A percentile compares a stretch with the other conserved stretches of the same genome.
phyloP scores from a whole-genome alignment of 140 eudicot genomes.

The Senecio squalidus region DNA sequence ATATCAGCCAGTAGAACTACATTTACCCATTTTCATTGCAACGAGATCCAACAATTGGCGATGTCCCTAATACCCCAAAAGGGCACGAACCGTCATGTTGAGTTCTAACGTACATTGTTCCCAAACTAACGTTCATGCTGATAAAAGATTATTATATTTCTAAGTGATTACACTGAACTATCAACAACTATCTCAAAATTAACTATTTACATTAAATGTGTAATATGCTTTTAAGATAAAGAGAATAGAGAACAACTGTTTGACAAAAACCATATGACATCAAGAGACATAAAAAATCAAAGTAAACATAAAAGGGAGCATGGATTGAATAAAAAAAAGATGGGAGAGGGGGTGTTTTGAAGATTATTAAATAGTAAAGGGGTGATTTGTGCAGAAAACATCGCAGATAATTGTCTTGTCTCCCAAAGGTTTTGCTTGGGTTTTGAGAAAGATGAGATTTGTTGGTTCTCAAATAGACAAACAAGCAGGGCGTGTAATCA shows the following conservation, averaged over 20 bases:
- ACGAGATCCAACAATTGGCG: too few relatives aligned
- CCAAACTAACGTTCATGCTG: too few relatives aligned
- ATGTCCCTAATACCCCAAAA: too few relatives aligned
- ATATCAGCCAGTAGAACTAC: too few relatives aligned
- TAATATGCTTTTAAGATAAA: too few relatives aligned
- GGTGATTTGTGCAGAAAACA: neutral
- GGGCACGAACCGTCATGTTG: too few relatives aligned
- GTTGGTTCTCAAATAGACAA: conserved; percentile 4
- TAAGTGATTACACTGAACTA: too few relatives aligned
- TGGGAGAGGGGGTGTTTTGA: neutral
- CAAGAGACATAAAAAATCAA: neutral
- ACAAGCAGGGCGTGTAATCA: neutral
- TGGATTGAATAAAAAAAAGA: neutral
- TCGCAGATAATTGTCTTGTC: neutral
- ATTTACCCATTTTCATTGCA: too few relatives aligned
- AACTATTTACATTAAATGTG: too few relatives aligned
- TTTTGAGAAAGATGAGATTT: neutral
- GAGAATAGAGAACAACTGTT: neutral
- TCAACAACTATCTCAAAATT: too few relatives aligned
- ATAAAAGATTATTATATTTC: too few relatives aligned
- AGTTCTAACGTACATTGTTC: too few relatives aligned
- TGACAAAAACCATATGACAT: neutral
- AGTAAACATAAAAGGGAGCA: neutral
- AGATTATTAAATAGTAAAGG: neutral
- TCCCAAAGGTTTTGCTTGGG: neutral